phyloP scores from a whole-genome alignment of 306 rosid genomes.

The Prunus persica region Prunus_persica_NCBIv2 NC_034010.1:28525001-28525500 shows the following conservation, averaged over 20 bases:
- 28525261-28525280: background rate
- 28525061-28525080: background rate
- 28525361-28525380: conserved; percentile 23
- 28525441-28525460: conserved; percentile 16
- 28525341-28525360: conserved; percentile 1
- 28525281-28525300: background rate
- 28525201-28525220: background rate
- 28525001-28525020: conserved; percentile 5
- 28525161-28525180: background rate
- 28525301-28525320: background rate
- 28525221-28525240: conserved; percentile 26
- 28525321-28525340: background rate
- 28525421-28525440: conserved; percentile 44
- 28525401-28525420: conserved; percentile 76
- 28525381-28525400: background rate
- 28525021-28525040: conserved; percentile 15
- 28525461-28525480: conserved; percentile 17
- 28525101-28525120: background rate
- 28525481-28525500: background rate
- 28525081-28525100: background rate
- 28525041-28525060: conserved; percentile 32
- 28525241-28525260: conserved; percentile 31
- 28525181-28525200: background rate
- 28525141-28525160: background rate
- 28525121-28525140: background rate